These are phyloP conservation scores for Cladosporium phlei DNA, from an alignment of 2,329 filamentous ascomycete genomes.

Conservation along the genomic window DNA sequence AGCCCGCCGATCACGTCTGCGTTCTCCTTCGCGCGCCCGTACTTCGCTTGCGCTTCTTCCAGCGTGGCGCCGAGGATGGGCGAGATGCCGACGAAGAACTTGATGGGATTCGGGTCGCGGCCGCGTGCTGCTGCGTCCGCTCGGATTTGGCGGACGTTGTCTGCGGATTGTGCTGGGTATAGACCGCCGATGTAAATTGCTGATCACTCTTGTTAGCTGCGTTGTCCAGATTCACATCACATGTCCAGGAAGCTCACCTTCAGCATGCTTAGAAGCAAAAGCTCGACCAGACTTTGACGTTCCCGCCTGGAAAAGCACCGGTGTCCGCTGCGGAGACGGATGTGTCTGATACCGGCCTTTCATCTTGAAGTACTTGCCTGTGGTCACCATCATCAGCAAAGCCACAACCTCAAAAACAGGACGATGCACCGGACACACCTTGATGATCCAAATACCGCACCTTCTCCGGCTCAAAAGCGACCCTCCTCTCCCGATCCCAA, in stretches of 20 bases:
- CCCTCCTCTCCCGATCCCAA: conserved; percentile 53
- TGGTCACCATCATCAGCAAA: neutral
- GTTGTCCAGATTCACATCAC: too few relatives aligned
- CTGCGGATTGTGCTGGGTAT: neutral
- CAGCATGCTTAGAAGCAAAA: conserved; percentile 64
- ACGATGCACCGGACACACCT: conserved; percentile 33
- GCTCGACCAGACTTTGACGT: conserved; percentile 59
- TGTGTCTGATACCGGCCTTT: conserved; percentile 31
- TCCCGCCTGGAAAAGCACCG: conserved; percentile 63
- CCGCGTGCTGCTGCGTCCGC: conserved; percentile 30
- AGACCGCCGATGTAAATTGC: neutral
- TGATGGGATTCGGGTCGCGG: conserved; percentile 57
- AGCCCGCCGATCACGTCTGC: conserved; percentile 61
- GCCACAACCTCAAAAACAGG: neutral
- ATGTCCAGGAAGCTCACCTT: conserved; percentile 46
- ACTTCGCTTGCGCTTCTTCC: conserved; percentile 60
- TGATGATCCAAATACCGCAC: conserved; percentile 50
- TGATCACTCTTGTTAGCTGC: neutral
- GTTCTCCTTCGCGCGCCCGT: conserved; percentile 55
- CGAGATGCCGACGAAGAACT: conserved; percentile 62
- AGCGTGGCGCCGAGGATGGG: conserved; percentile 60
- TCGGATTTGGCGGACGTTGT: neutral
- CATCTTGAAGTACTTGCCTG: neutral
- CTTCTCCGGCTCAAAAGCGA: conserved; percentile 54
- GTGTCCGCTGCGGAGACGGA: conserved; percentile 61